Evolutionary conservation across 805 yeast genomes (phyloP).

Genomic region (Candida dajiaensis): DNA sequence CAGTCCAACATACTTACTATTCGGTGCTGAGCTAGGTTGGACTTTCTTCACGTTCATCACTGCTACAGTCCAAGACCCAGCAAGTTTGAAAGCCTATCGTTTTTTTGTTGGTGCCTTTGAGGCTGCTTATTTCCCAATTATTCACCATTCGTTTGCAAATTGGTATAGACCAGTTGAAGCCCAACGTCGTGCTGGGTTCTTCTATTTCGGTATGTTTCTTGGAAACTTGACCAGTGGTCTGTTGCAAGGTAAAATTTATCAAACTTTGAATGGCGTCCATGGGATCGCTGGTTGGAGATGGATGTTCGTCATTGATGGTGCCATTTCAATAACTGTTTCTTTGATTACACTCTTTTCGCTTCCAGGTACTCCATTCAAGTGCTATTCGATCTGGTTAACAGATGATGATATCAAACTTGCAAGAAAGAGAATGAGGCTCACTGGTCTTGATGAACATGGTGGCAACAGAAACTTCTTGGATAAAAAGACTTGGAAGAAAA

Average conservation of each 20-base stretch:
- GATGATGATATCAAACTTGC: conserved; percentile 54
- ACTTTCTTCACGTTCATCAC: conserved; percentile 16
- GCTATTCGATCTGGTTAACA: conserved; percentile 46
- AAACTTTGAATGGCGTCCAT: conserved; percentile 34
- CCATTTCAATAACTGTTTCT: conserved; percentile 35
- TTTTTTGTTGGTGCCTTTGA: conserved; percentile 68
- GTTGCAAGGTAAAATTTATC: conserved; percentile 46
- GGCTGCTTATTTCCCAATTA: conserved; percentile 56
- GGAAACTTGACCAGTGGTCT: conserved; percentile 56
- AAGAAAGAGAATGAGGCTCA: conserved; percentile 36
- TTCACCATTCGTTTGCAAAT: conserved; percentile 53
- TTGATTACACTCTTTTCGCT: conserved; percentile 26
- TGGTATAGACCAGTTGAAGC: conserved; percentile 54
- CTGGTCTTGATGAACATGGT: conserved; percentile 11
- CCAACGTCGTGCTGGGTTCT: conserved; percentile 52
- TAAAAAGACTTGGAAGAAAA: conserved; percentile 42
- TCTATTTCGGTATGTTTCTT: conserved; percentile 55
- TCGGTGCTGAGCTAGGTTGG: conserved; percentile 40
- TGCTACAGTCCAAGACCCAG: conserved; percentile 21
- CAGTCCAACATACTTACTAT: conserved; percentile 42
- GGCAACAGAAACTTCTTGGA: conserved; percentile 30
- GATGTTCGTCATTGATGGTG: conserved; percentile 61
- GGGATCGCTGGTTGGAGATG: conserved; percentile 60
- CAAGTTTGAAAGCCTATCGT: conserved; percentile 54
- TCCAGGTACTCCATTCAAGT: conserved; percentile 62